Base-by-base conservation (phyloP, 2,329 filamentous ascomycete species). In the Emergomyces pasteurianus region DNA sequence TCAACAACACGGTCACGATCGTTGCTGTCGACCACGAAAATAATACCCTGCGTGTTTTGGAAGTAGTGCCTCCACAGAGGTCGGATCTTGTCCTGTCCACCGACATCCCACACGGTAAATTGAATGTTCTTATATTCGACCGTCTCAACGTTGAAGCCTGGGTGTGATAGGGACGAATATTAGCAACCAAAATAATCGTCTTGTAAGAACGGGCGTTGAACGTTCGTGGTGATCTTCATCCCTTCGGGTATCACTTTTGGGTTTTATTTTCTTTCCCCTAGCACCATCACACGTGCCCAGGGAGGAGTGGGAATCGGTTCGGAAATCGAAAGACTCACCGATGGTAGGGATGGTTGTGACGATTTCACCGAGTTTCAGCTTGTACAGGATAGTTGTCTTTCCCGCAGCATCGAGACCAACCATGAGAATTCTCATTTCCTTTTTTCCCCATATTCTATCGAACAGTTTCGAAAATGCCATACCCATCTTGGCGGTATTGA, bases 391-490 rank as follows among this genome's bases (percentile, higher is more conserved):
- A 72, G 94, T 99, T 74, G 94, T 99, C 86, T 99, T 99, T 88
- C 94, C 94, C 78, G 94, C 94, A 73, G 94, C 94, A 79, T 99
- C 94, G 73, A 99, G 87, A 85, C 94, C 94, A 72, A 99, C 92
- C 94, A 99, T 99, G 80, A 99, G 80, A 82, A 99, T 96, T 84
- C 94, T 87, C 94, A 99, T 99, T 86, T 99, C 94, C 87, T 97
- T 97, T 88, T 96, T 96, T 75, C 92, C 91, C 88, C 90, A 96
- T 79, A 97, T 85, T 82, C 88, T 86, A 77, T 95, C 90, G 79
- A 97, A 94, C 75, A 97, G 78, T 85, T 94, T 96, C 73, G 92
- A 97, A 81, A 97, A 90, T 76, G 88, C 86, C 79, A 97, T 85
- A 95, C 94, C 94, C 94, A 99, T 99, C 79, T 79, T 92, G 75